phyloP scores from a whole-genome alignment of 75 land plant species.

The Adiantum capillusveneris region DNA sequence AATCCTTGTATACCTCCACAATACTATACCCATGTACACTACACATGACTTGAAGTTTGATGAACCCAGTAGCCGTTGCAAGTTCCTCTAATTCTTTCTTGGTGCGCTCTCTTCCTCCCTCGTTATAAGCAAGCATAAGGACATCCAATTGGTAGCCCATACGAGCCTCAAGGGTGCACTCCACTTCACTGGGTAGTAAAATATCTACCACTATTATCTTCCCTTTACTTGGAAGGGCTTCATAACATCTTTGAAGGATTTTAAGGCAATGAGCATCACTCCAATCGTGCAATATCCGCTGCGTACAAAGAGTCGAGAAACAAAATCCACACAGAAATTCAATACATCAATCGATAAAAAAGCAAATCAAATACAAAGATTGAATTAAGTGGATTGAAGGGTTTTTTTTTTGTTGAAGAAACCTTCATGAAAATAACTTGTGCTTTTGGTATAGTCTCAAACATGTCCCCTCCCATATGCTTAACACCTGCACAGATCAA shows the following conservation, averaged over 20 bases:
- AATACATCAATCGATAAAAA: too few species aligned
- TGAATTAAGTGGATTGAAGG: too few species aligned
- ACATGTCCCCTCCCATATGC: conserved; percentile 49
- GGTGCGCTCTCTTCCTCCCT: conserved; percentile 52
- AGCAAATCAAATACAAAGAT: too few species aligned
- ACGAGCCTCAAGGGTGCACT: conserved; percentile 1
- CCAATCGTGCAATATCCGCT: conserved; percentile 61
- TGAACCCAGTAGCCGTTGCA: conserved; percentile 35
- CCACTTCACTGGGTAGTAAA: conserved; percentile 11
- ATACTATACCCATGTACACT: too few species aligned
- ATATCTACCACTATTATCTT: conserved; percentile 44
- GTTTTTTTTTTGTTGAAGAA: background rate
- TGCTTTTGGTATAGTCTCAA: conserved; percentile 30
- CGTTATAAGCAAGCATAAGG: conserved; percentile 42
- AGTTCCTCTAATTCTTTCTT: conserved; percentile 25
- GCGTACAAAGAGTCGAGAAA: background rate
- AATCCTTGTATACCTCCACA: too few species aligned
- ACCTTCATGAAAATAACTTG: conserved; percentile 48
- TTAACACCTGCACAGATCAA: conserved; percentile 17
- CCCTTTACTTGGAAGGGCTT: conserved; percentile 36
- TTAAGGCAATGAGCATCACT: conserved; percentile 43
- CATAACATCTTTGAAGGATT: conserved; percentile 41
- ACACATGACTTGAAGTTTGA: background rate
- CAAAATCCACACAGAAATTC: background rate
- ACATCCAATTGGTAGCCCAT: conserved; percentile 27